phyloP scores from a whole-genome alignment of 306 rosid genomes.

The Trichosanthes cucumerina region DNA sequence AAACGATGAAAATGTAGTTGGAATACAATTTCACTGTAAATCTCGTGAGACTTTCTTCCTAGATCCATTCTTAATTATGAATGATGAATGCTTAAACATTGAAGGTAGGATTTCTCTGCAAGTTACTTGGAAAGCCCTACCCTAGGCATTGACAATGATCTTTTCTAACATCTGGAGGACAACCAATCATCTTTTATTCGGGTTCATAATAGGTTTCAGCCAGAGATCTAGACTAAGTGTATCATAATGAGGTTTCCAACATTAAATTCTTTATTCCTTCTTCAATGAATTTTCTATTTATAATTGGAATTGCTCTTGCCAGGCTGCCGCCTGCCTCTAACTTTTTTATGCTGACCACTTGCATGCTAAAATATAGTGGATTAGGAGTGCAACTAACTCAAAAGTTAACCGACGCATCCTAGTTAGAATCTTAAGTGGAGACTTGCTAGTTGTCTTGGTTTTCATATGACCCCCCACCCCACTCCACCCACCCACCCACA shows the following conservation, averaged over 20 bases:
- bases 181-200: neutral
- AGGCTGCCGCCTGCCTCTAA: neutral
- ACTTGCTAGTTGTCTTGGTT: neutral
- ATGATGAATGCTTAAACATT: neutral
- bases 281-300: neutral
- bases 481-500: too few species aligned
- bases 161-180: neutral
- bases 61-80: neutral
- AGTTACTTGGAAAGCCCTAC: neutral
- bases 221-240: neutral
- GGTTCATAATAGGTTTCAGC: neutral
- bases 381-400: neutral
- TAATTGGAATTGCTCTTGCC: neutral
- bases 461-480: neutral
- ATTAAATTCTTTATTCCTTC: neutral
- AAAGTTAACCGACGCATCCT: neutral
- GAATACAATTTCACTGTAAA: neutral
- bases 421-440: neutral
- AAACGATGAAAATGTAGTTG: neutral
- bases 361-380: neutral
- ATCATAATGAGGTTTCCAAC: neutral
- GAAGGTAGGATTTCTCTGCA: neutral
- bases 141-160: neutral
- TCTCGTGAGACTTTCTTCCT: neutral
- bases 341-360: neutral